Base-by-base conservation (phyloP, 352 stramenopile species). In the Phytopythium oedochilum region DNA sequence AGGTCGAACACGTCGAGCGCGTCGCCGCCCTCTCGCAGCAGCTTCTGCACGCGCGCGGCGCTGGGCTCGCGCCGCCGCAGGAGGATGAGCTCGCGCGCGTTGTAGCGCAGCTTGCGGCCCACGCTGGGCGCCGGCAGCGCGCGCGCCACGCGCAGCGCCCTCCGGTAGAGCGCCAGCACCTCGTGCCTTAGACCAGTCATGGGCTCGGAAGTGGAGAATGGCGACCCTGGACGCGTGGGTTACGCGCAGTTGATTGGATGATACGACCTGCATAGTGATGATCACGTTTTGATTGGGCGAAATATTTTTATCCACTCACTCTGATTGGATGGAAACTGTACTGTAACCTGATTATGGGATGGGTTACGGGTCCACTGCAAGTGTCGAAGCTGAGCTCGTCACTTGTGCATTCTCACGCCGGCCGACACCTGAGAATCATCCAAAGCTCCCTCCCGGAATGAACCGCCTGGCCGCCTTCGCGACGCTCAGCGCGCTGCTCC, bases 71-170 rank as follows among this genome's bases (percentile, higher is more conserved):
- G 55, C 36, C 71, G 73, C 46, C 80, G 76, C 54, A 94, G 61
- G 12, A 66, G 70, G 49, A 89, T 73, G 45, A 91, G 58, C 61
- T 92, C 83, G 26, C 73, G 68, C 59, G 79, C 80, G 55, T 94
- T 94, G 59, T 74, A 92, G 40, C 70, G 62, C 35, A 93, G 77
- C 71, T 93, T 91, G 52, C 68, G 70, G 50, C 56, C 78, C 47
- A 93, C 76, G 42, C 65, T 78, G 59, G 62, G 72, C 46, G 86
- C 74, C 2, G 81, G 78, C 45, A 91, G 87, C 42, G 31, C 53
- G 31, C 58, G 77, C 40, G 75, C 67, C 44, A 79, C 67, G 65
- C 68, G 70, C 62, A 86, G 59, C 22, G 77, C 68, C 28, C 71
- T 55, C 40, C 81, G 81, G 51, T 82, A 91, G 38, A 91, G 75